phyloP scores from a whole-genome alignment of 495 filamentous ascomycete genomes.

The Barbatosphaeria neglecta region DNA sequence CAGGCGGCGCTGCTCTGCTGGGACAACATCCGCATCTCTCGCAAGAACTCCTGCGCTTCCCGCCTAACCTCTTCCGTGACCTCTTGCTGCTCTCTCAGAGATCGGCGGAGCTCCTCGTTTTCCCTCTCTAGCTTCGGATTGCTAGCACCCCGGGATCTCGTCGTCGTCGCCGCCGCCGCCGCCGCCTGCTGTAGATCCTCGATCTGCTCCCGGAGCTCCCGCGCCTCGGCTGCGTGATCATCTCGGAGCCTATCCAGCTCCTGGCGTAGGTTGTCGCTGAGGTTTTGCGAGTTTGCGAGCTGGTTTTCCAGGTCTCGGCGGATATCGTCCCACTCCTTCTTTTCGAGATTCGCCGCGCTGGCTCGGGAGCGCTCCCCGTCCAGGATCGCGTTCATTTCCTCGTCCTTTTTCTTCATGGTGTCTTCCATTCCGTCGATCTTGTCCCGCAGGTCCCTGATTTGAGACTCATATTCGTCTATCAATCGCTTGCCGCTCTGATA shows the following conservation, averaged over 20 bases:
- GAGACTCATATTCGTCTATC: conserved; percentile 63
- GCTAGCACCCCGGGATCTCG: too few species aligned
- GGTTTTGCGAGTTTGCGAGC: conserved; percentile 61
- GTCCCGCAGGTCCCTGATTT: conserved; percentile 61
- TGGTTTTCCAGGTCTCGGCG: conserved; percentile 65
- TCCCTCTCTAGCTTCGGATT: conserved; percentile 57
- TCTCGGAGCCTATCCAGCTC: conserved; percentile 63
- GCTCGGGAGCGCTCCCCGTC: conserved; percentile 31
- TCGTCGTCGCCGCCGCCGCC: conserved; percentile 28
- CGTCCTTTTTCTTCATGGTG: conserved; percentile 37
- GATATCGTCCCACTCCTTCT: conserved; percentile 63
- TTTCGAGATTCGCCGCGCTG: conserved; percentile 39
- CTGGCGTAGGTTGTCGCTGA: conserved; percentile 63
- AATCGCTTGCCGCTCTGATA: conserved; percentile 54
- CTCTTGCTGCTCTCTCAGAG: conserved; percentile 62
- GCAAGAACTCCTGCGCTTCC: conserved; percentile 73
- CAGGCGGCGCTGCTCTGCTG: conserved; percentile 64
- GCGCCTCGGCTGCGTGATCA: conserved; percentile 53
- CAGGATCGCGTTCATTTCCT: conserved; percentile 28
- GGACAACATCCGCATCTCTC: conserved; percentile 80
- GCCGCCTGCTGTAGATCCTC: conserved; percentile 33
- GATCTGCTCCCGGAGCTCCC: conserved; percentile 52
- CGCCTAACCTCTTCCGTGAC: conserved; percentile 82
- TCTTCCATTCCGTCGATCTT: conserved; percentile 64
- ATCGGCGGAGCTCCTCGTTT: conserved; percentile 58